Percentiles rank a stretch among this genome's conserved stretches.
These are phyloP conservation scores for Pseudogymnoascus sp. DNA, from an alignment of 2,329 filamentous ascomycete species.

Conservation along the genomic window DNA sequence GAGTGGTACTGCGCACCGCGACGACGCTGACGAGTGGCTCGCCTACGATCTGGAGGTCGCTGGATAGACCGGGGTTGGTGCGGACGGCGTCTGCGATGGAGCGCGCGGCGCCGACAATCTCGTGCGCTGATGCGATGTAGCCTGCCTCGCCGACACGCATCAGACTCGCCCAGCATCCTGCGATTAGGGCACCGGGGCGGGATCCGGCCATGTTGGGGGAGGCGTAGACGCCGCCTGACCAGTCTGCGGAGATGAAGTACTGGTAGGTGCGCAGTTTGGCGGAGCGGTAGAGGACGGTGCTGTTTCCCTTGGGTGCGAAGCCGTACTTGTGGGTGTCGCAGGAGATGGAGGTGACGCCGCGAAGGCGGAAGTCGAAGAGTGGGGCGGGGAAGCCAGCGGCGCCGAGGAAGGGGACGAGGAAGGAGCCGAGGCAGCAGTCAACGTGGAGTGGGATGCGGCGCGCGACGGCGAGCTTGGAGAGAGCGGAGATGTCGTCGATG, in stretches of 20 bases:
- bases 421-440: slow-evolving; percentile 94
- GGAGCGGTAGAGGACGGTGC: slow-evolving; percentile 82
- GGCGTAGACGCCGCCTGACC: slow-evolving; percentile 93
- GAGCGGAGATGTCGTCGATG: slow-evolving; percentile 82
- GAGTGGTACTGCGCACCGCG: slow-evolving; percentile 72
- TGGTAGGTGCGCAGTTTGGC: slow-evolving; percentile 74
- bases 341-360: slow-evolving; percentile 89
- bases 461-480: slow-evolving; percentile 74
- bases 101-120: slow-evolving; percentile 82
- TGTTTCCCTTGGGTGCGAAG: slow-evolving; percentile 96
- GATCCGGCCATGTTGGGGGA: slow-evolving; percentile 88
- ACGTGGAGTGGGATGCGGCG: slow-evolving; percentile 85
- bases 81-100: slow-evolving; percentile 70
- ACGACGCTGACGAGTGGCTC: slow-evolving; percentile 84
- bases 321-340: slow-evolving; percentile 99
- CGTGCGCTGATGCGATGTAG: slow-evolving; percentile 77
- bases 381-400: slow-evolving; percentile 87
- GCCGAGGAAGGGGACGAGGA: slow-evolving; percentile 85
- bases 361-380: slow-evolving; percentile 87
- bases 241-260: slow-evolving; percentile 93
- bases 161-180: slow-evolving; percentile 88
- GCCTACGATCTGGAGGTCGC: slow-evolving; percentile 73
- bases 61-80: slow-evolving; percentile 57
- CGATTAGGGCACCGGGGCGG: slow-evolving; percentile 86
- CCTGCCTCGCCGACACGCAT: slow-evolving; percentile 82